Evolutionary conservation across 805 yeast species (phyloP), one percentile per base, ranked within the genome.

Genomic region (Metschnikowia matae): DNA sequence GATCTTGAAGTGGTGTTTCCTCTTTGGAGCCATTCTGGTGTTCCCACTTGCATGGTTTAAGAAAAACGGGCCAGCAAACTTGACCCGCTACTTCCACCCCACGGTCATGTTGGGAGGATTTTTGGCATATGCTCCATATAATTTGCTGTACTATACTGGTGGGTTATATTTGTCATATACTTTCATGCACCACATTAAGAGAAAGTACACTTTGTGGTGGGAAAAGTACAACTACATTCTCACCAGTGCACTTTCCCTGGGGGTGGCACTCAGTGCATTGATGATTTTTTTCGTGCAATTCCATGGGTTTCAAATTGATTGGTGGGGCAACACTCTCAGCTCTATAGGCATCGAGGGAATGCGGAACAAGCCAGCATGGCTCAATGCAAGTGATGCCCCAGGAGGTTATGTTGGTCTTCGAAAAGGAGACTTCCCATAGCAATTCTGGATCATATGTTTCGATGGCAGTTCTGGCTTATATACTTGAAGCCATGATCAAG

Each of bases 201-300:
- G 71, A 52, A 68, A 72, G 57, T 78, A 78, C 62, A 61, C 75
- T 43, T 63, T 72, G 20, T 78, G 86, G 87, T 85, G 87, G 90
- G 83, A 84, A 38, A 85, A 84, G 64, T 85, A 85, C 64, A 84
- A 84, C 62, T 84, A 83, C 61, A 74, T 84, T 20, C 64, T 84
- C 46, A 71, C 83, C 21, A 77, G 84, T 46, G 85, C 80, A 1
- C 66, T 83, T 26, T 66, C 76, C 7, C 80, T 86, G 0, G 88
- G 87, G n/a, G 78, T 82, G 17, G 87, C 87, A 2, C 74, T 83
- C 54, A 70, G 83, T 51, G 78, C 85, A 2, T 67, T 85, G 46
- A 65, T 84, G 49, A 77, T 83, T 36, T 84, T 84, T 66, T 80
- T 81, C 59, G 72, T 78, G 5, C 74, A 75, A 41, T 80, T 73